Evolutionary conservation across 2,329 filamentous ascomycete species (phyloP), one percentile per base, ranked within the genome.

Genomic region (Colletotrichum chrysophilum): DNA sequence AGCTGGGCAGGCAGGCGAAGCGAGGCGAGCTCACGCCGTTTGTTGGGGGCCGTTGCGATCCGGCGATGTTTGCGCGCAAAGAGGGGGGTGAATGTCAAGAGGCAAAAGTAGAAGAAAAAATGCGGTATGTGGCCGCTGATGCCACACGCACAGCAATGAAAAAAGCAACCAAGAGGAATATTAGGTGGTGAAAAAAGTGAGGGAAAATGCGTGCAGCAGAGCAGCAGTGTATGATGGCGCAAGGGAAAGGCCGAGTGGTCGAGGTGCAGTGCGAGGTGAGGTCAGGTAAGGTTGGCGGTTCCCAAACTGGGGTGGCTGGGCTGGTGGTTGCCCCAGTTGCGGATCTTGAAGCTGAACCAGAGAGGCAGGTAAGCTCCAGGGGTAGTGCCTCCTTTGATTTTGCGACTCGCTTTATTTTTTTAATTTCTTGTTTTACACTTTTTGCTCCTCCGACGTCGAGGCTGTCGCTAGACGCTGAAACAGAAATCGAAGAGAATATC

Each of bases 241-340:
- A 71, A 74, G 30, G 21, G 66, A 43, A 56, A 67, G 38, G 70
- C 73, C 62, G 64, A 75, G 67, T 66, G 58, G 61, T 58, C 55
- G 48, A 43, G 71, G 60, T 60, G 64, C 43, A 24, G 43, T 56
- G 64, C 64, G 64, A 70, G 67, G 66, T 43, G 28, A 68, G 30
- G 52, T 60, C 13, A 69, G 67, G 55, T 52, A 52, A 70, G 67
- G 67, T 70, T 67, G 64, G 55, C 61, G 73, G 64, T 75, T 75
- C 62, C 26, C 70, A 73, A 73, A 75, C 73, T 75, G 56, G 72
- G 73, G 69, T 75, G 73, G 73, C 73, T 75, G 73, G 73, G 72
- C 55, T 43, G 56, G 56, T 58, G 56, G 73, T 73, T 75, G 70
- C 69, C 60, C 58, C 71, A 64, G 70, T 64, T 71, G 69, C 72